Evolutionary conservation across 2,329 filamentous ascomycete genomes (phyloP).

Genomic region (Knufia fluminis): DNA sequence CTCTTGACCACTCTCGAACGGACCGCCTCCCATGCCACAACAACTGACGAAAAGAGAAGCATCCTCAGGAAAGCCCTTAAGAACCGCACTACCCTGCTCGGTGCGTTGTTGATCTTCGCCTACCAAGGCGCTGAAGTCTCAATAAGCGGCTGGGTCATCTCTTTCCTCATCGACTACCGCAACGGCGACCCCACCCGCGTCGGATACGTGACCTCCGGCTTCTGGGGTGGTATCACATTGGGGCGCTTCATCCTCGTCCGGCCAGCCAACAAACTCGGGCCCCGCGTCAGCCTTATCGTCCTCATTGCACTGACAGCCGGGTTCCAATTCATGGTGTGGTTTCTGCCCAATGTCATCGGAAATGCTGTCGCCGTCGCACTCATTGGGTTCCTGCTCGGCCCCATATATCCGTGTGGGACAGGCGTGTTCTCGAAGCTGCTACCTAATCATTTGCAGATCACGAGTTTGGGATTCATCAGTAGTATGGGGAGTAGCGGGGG

Average conservation of each 20-base stretch:
- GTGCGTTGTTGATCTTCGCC: conserved; percentile 72
- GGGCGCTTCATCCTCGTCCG: conserved; percentile 64
- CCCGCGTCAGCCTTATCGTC: conserved; percentile 58
- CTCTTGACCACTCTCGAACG: conserved; percentile 35
- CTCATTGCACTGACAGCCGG: conserved; percentile 52
- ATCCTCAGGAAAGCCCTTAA: conserved; percentile 42
- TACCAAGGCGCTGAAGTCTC: conserved; percentile 81
- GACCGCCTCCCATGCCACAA: conserved; percentile 33
- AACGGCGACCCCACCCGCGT: conserved; percentile 60
- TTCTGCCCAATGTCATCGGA: conserved; percentile 64
- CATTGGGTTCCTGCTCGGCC: conserved; percentile 66
- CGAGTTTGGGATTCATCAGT: conserved; percentile 31
- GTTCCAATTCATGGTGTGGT: conserved; percentile 71
- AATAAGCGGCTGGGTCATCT: conserved; percentile 79
- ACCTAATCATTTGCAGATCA: conserved; percentile 31
- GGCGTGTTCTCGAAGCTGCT: conserved; percentile 27
- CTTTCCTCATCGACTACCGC: conserved; percentile 66
- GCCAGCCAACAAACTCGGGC: conserved; percentile 58
- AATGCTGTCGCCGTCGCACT: conserved; percentile 58
- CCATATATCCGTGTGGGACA: conserved; percentile 61
- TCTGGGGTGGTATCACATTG: conserved; percentile 63
- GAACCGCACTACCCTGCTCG: conserved; percentile 56
- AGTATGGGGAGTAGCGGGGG: conserved; percentile 36
- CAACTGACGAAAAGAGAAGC: conserved; percentile 22
- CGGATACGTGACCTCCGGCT: conserved; percentile 64